Evolutionary conservation across 345 rosid species (phyloP).

Genomic region (Ceriops zippeliana): DNA sequence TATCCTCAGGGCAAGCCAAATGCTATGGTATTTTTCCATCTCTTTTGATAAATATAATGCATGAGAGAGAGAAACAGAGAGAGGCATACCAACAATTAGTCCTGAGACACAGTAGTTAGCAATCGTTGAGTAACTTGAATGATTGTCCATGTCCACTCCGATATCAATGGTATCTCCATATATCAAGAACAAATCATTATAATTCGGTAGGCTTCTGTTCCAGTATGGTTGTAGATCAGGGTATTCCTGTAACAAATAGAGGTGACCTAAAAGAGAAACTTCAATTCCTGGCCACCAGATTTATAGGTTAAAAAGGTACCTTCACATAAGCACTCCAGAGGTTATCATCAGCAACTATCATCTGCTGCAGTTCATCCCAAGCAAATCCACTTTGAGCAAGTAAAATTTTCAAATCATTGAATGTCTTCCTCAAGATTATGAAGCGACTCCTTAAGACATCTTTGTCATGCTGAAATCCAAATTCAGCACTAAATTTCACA

Average conservation of each 20-base stretch:
- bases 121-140: constrained; percentile 18
- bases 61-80: not conserved
- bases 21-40: no score
- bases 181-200: constrained; percentile 46
- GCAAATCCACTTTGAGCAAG: constrained; percentile 21
- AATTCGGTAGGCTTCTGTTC: constrained; percentile 40
- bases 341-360: constrained; percentile 32
- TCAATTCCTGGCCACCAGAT: constrained; percentile 2
- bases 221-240: constrained; percentile 35
- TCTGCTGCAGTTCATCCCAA: constrained; percentile 24
- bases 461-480: constrained; percentile 38
- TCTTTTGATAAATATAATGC: not conserved
- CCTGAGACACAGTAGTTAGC: constrained; percentile 14
- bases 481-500: constrained; percentile 38
- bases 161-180: constrained; percentile 29
- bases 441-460: constrained; percentile 37
- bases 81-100: constrained; percentile 17
- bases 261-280: constrained; percentile 11
- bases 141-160: constrained; percentile 13
- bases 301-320: constrained; percentile 27
- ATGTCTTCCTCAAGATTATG: constrained; percentile 16
- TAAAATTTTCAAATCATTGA: constrained; percentile 18
- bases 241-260: constrained; percentile 36
- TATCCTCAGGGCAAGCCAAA: no score
- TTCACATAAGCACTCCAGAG: constrained; percentile 40